Evolutionary conservation across 2,329 filamentous ascomycete species (phyloP).

Genomic region (Phialophora verrucosa): DNA sequence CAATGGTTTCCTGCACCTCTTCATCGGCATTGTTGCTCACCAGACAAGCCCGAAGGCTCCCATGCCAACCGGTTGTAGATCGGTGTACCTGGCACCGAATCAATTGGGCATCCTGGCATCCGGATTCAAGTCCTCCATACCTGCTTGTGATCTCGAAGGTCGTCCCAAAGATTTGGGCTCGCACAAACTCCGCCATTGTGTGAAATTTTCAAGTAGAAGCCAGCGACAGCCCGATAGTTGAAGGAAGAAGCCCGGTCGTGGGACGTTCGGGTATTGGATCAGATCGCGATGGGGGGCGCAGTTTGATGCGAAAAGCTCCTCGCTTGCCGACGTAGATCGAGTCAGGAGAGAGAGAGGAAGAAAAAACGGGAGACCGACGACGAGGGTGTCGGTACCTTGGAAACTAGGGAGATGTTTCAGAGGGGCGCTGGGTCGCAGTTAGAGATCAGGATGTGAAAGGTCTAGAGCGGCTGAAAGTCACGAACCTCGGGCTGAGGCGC

Average conservation of each 20-base stretch:
- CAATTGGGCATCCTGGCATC: conserved; percentile 37
- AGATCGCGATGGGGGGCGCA: not conserved
- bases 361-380: not conserved
- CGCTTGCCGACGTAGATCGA: conserved; percentile 1
- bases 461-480: not conserved
- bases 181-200: conserved; percentile 97
- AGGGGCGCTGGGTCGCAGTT: conserved; percentile 1
- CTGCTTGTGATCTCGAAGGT: conserved; percentile 99
- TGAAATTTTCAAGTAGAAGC: conserved; percentile 2
- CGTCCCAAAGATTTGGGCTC: conserved; percentile 98
- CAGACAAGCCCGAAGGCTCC: conserved; percentile 98
- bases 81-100: conserved; percentile 76
- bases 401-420: not conserved
- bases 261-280: not conserved
- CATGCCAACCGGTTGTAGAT: conserved; percentile 98
- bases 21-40: conserved; percentile 62
- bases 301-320: not conserved
- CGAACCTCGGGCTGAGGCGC: conserved; percentile 7
- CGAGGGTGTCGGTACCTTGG: not conserved
- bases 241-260: not conserved
- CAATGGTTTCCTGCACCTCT: not conserved
- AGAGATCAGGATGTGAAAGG: conserved; percentile 13
- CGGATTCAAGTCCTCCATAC: conserved; percentile 56
- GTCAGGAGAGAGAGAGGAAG: not conserved
- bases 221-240: not conserved